phyloP scores from a whole-genome alignment of 2,329 filamentous ascomycete genomes.

The Trichoderma oligosporum region DNA sequence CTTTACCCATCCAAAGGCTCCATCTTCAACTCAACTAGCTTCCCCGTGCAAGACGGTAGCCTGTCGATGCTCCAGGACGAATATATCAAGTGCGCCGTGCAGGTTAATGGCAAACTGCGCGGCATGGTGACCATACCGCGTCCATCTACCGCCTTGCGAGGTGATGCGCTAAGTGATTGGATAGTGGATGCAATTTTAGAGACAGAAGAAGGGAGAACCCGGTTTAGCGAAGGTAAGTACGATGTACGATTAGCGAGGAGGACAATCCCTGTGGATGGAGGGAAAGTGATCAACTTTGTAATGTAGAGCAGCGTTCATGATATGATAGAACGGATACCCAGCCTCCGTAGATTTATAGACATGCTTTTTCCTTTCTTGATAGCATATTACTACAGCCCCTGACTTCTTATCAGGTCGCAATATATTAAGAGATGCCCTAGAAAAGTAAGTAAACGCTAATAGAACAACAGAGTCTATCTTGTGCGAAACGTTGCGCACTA shows the following conservation, averaged over 20 bases:
- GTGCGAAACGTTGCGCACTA: too few species aligned
- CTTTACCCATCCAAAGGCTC: constrained; percentile 43
- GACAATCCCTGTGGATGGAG: constrained; percentile 62
- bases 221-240: constrained; percentile 46
- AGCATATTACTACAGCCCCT: background rate
- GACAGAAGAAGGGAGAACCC: constrained; percentile 56
- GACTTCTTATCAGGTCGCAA: too few species aligned
- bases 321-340: constrained; percentile 16
- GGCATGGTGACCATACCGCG: constrained; percentile 63
- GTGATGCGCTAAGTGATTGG: constrained; percentile 53
- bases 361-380: background rate
- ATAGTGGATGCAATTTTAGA: constrained; percentile 58
- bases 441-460: too few species aligned
- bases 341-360: constrained; percentile 15
- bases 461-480: too few species aligned
- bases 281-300: constrained; percentile 73
- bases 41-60: constrained; percentile 56
- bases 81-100: constrained; percentile 60
- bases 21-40: constrained; percentile 48
- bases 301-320: constrained; percentile 33
- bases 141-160: constrained; percentile 40
- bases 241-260: constrained; percentile 54
- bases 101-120: constrained; percentile 75
- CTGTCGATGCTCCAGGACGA: constrained; percentile 48
- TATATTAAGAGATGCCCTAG: too few species aligned